These are phyloP conservation scores for Raphanus sativus DNA, from an alignment of 345 rosid species.

Conservation along the genomic window DNA sequence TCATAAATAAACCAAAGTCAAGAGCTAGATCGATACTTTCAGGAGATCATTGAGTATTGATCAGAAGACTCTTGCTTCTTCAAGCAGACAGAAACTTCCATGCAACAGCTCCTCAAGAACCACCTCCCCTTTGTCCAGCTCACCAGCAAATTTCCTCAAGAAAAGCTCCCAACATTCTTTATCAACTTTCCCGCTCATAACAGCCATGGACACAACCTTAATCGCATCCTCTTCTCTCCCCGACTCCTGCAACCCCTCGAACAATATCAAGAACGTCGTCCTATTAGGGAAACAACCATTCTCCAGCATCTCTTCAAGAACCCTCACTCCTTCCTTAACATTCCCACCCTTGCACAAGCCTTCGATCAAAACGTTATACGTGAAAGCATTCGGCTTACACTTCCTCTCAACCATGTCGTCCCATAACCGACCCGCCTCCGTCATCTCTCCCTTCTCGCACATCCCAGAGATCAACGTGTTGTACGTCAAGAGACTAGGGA, in stretches of 20 bases:
- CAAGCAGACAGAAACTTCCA: constrained; percentile 10
- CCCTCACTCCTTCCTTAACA: constrained; percentile 60
- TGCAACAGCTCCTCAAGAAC: constrained; percentile 44
- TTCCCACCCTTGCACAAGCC: constrained; percentile 70
- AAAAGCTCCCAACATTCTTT: constrained; percentile 61
- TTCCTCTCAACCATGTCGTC: constrained; percentile 88
- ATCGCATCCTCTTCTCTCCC: constrained; percentile 54
- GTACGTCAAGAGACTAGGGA: constrained; percentile 72
- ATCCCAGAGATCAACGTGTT: constrained; percentile 74
- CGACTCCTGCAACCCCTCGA: constrained; percentile 45
- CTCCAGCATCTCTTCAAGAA: constrained; percentile 79
- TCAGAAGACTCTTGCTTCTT: constrained; percentile 4
- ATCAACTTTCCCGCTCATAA: constrained; percentile 51
- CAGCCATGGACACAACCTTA: constrained; percentile 51
- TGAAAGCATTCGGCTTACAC: constrained; percentile 68
- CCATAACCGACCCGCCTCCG: constrained; percentile 76
- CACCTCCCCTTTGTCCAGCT: constrained; percentile 43
- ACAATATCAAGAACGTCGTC: constrained; percentile 53
- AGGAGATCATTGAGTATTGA: not conserved
- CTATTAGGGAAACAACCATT: constrained; percentile 63
- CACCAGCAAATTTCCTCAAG: constrained; percentile 41
- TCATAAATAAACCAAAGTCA: not conserved
- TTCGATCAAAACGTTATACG: constrained; percentile 66
- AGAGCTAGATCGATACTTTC: constrained; percentile 5
- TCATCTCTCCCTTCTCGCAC: constrained; percentile 74